Evolutionary conservation across 2,329 filamentous ascomycete species (phyloP).

Genomic region (Rugonectria rugulosa): DNA sequence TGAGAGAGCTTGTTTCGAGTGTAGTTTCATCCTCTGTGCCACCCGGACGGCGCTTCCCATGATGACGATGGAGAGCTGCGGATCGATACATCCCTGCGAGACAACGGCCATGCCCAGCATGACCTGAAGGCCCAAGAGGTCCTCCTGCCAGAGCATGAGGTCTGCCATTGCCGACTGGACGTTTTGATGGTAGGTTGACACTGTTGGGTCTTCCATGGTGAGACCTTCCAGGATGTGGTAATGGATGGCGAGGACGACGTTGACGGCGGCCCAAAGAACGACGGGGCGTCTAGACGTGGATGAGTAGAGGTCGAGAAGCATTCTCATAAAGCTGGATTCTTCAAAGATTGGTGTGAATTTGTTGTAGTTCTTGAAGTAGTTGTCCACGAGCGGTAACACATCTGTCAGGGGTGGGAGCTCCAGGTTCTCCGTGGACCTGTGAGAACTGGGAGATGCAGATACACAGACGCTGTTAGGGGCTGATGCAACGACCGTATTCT

Average conservation of each 20-base stretch:
- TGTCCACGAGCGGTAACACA: conserved; percentile 29
- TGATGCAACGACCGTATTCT: neutral
- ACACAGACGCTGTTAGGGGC: too few relatives aligned
- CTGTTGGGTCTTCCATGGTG: conserved; percentile 24
- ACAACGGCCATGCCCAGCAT: conserved; percentile 45
- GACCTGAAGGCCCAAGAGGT: conserved; percentile 44
- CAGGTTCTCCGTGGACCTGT: conserved; percentile 19
- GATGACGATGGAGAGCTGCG: conserved; percentile 42
- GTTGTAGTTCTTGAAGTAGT: conserved; percentile 32
- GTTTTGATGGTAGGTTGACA: conserved; percentile 41
- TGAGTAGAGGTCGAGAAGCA: conserved; percentile 45
- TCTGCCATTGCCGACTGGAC: conserved; percentile 43
- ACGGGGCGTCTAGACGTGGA: conserved; percentile 23
- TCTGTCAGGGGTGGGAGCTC: conserved; percentile 28
- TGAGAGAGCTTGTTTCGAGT: conserved; percentile 31
- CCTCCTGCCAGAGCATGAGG: conserved; percentile 40
- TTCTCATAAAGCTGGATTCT: conserved; percentile 43
- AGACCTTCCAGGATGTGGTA: conserved; percentile 35
- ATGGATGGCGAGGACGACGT: conserved; percentile 44
- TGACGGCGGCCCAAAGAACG: conserved; percentile 44
- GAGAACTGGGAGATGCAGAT: too few relatives aligned
- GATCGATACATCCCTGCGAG: conserved; percentile 42
- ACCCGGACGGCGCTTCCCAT: conserved; percentile 44
- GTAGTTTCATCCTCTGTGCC: conserved; percentile 43
- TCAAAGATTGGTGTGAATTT: conserved; percentile 44